These are phyloP conservation scores for Alternaria triticimaculans DNA, from an alignment of 2,329 filamentous ascomycete species.

Conservation along the genomic window DNA sequence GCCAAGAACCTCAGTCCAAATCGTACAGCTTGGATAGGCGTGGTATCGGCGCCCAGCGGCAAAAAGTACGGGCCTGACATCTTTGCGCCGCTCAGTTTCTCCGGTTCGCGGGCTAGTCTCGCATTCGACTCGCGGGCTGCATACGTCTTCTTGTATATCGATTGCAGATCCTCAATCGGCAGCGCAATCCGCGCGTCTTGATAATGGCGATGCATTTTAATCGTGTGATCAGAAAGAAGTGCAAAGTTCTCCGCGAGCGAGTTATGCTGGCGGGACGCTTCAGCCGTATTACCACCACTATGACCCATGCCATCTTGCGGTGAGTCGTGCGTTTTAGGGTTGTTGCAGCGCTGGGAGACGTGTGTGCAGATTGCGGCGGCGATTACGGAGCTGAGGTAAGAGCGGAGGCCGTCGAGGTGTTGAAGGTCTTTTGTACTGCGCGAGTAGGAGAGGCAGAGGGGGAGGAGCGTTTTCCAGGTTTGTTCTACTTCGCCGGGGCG, in stretches of 20 bases:
- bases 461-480: slow-evolving; percentile 48
- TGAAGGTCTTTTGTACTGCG: slow-evolving; percentile 42
- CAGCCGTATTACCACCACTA: slow-evolving; percentile 10
- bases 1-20: slow-evolving; percentile 51
- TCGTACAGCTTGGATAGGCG: slow-evolving; percentile 53
- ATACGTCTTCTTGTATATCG: slow-evolving; percentile 50
- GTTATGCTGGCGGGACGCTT: slow-evolving; percentile 32
- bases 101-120: slow-evolving; percentile 33
- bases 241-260: slow-evolving; percentile 33
- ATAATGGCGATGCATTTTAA: slow-evolving; percentile 33
- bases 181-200: slow-evolving; percentile 38
- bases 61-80: slow-evolving; percentile 50
- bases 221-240: slow-evolving; percentile 36
- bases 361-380: slow-evolving; percentile 47
- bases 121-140: slow-evolving; percentile 29
- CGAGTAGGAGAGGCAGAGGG: slow-evolving; percentile 43
- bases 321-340: slow-evolving; percentile 33
- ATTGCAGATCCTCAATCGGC: slow-evolving; percentile 46
- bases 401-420: slow-evolving; percentile 51
- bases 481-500: slow-evolving; percentile 42
- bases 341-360: slow-evolving; percentile 36
- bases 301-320: slow-evolving; percentile 16
- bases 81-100: slow-evolving; percentile 43
- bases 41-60: slow-evolving; percentile 50
- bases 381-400: slow-evolving; percentile 51